phyloP scores from a whole-genome alignment of 495 filamentous ascomycete species.

The Darksidea phi region DNA sequence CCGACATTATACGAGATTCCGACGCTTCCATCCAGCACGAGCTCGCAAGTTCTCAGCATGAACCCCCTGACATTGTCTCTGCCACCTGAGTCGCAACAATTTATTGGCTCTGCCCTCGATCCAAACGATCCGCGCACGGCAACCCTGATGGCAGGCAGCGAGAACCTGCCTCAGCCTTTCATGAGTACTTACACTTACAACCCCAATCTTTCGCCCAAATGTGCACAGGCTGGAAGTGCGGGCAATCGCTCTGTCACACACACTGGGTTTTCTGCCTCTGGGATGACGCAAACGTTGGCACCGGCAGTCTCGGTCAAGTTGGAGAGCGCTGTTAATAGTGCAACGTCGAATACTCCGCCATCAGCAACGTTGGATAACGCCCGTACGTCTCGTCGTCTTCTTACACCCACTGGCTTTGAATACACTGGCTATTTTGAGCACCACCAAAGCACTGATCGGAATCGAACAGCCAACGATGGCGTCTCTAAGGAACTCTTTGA shows the following conservation, averaged over 20 bases:
- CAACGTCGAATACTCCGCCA: slow-evolving; percentile 1
- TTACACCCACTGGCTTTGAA: slow-evolving; percentile 4
- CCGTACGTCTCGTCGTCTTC: background rate
- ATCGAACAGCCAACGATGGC: too few relatives aligned
- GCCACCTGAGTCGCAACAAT: slow-evolving; percentile 52
- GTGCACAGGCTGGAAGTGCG: background rate
- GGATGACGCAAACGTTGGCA: slow-evolving; percentile 19
- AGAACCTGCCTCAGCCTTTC: slow-evolving; percentile 35
- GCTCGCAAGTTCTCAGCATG: slow-evolving; percentile 27
- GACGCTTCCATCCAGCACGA: slow-evolving; percentile 5
- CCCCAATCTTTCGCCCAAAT: slow-evolving; percentile 33
- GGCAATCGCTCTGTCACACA: too few relatives aligned
- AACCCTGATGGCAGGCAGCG: slow-evolving; percentile 49
- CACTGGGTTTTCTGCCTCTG: background rate
- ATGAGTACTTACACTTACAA: slow-evolving; percentile 44
- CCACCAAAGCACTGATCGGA: too few relatives aligned
- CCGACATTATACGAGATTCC: slow-evolving; percentile 22
- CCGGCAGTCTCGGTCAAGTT: background rate
- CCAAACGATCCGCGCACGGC: slow-evolving; percentile 46
- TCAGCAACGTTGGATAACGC: slow-evolving; percentile 9
- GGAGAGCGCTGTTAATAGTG: background rate
- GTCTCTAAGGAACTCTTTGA: too few relatives aligned
- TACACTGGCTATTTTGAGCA: too few relatives aligned
- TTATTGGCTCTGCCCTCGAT: slow-evolving; percentile 49
- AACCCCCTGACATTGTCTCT: slow-evolving; percentile 48